These are phyloP conservation scores for Hirsutella thompsonii DNA, from an alignment of 2,329 filamentous ascomycete species.

Conservation along the genomic window DNA sequence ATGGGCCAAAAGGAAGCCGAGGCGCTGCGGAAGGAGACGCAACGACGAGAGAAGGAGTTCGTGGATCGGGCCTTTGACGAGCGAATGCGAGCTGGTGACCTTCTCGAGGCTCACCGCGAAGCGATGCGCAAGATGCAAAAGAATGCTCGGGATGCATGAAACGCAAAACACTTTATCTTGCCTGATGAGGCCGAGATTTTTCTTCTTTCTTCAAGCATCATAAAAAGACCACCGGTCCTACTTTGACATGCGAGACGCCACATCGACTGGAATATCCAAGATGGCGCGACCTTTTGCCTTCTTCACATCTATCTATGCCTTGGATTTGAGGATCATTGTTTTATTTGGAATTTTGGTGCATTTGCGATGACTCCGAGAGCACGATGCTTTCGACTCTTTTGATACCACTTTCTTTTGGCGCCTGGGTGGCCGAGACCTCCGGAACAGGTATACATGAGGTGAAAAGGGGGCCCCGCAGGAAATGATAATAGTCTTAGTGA, in stretches of 20 bases:
- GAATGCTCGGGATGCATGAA: not conserved
- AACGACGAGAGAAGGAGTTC: constrained; percentile 42
- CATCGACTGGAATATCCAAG: no score
- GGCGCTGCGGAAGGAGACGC: constrained; percentile 44
- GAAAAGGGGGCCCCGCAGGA: not conserved
- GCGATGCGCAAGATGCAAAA: constrained; percentile 69
- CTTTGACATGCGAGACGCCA: no score
- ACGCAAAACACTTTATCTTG: no score
- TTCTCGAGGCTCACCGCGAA: constrained; percentile 66
- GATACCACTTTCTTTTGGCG: constrained; percentile 1
- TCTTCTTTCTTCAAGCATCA: no score
- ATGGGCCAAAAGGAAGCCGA: constrained; percentile 51
- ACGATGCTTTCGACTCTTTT: not conserved
- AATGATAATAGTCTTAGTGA: not conserved
- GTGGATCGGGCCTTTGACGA: constrained; percentile 55
- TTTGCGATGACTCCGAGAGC: constrained; percentile 2
- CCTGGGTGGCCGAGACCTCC: not conserved
- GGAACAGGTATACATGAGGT: not conserved
- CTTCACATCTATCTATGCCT: no score
- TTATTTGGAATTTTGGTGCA: not conserved
- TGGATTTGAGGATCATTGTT: no score
- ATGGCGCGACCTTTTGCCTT: no score
- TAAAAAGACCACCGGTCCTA: no score
- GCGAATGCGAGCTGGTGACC: constrained; percentile 61
- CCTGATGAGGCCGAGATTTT: no score